phyloP scores from a whole-genome alignment of 73 alveolate species.

The Breviolum minutum region DNA sequence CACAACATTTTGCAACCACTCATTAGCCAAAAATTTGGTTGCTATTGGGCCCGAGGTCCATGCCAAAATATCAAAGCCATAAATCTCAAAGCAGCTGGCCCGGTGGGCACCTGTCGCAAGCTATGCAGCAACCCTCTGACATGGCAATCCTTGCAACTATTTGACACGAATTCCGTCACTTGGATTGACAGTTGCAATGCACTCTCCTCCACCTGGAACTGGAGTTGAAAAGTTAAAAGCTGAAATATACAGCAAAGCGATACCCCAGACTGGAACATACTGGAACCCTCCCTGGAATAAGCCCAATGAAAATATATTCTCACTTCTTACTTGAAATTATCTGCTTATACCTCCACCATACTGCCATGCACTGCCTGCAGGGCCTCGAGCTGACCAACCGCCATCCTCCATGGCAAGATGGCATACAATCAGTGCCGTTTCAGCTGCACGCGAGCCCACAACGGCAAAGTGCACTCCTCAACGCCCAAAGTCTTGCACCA shows the following conservation, averaged over 20 bases:
- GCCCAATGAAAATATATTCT: too few relatives aligned
- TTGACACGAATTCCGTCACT: background rate
- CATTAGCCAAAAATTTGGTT: too few relatives aligned
- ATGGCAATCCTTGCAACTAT: background rate
- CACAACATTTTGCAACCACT: too few relatives aligned
- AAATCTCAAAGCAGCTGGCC: constrained; percentile 98
- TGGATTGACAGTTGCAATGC: background rate
- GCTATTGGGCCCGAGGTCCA: background rate
- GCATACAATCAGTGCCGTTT: too few relatives aligned
- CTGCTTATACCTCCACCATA: background rate
- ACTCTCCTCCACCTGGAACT: background rate
- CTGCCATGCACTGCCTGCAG: background rate
- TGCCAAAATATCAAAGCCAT: constrained; percentile 99
- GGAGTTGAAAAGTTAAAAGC: too few relatives aligned
- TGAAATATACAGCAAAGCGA: too few relatives aligned
- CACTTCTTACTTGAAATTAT: background rate
- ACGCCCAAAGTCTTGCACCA: constrained; percentile 80
- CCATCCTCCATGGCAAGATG: constrained; percentile 48
- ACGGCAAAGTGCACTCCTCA: background rate
- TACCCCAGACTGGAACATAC: background rate
- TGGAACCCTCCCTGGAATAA: background rate
- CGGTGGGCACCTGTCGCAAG: constrained; percentile 53
- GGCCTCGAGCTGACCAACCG: constrained; percentile 93
- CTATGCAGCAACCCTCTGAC: background rate
- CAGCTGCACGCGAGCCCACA: background rate